Conservation (phyloP, 352 stramenopile species). For the Pythium scleroteichum region DNA sequence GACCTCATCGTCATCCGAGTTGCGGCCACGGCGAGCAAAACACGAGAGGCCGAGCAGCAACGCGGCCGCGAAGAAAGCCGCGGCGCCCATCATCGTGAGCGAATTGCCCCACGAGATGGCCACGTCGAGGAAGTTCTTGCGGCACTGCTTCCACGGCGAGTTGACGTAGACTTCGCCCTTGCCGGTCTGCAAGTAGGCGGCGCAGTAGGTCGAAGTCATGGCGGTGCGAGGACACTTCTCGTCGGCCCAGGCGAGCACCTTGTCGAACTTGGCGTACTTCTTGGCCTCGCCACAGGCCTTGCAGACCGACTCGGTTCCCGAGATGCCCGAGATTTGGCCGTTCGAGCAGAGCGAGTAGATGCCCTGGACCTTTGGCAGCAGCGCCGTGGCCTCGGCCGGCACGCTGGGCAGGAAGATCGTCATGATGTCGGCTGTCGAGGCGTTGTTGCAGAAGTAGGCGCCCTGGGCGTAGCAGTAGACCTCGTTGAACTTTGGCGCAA, state of each 20-base stretch:
- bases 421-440: slow-evolving; percentile 55
- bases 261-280: slow-evolving; percentile 64
- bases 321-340: slow-evolving; percentile 25
- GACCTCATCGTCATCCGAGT: slow-evolving; percentile 17
- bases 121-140: slow-evolving; percentile 61
- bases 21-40: slow-evolving; percentile 47
- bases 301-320: slow-evolving; percentile 46
- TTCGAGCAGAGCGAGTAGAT: slow-evolving; percentile 57
- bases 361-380: slow-evolving; percentile 64
- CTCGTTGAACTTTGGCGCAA: slow-evolving; percentile 76
- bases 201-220: slow-evolving; percentile 59
- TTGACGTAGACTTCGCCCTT: slow-evolving; percentile 56
- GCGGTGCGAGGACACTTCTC: slow-evolving; percentile 55
- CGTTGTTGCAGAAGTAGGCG: slow-evolving; percentile 84
- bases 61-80: slow-evolving; percentile 52
- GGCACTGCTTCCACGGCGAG: slow-evolving; percentile 77
- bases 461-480: slow-evolving; percentile 85
- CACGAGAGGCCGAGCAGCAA: slow-evolving; percentile 63
- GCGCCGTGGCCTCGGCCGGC: slow-evolving; percentile 30
- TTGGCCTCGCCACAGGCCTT: slow-evolving; percentile 56
- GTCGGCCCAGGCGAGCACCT: slow-evolving; percentile 69
- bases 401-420: slow-evolving; percentile 63
- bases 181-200: slow-evolving; percentile 47
- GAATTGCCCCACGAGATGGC: slow-evolving; percentile 64
- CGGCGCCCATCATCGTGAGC: slow-evolving; percentile 49